These are phyloP conservation scores for Naganishia randhawae DNA, from an alignment of 768 basidiomycete genomes.

Conservation along the genomic window DNA sequence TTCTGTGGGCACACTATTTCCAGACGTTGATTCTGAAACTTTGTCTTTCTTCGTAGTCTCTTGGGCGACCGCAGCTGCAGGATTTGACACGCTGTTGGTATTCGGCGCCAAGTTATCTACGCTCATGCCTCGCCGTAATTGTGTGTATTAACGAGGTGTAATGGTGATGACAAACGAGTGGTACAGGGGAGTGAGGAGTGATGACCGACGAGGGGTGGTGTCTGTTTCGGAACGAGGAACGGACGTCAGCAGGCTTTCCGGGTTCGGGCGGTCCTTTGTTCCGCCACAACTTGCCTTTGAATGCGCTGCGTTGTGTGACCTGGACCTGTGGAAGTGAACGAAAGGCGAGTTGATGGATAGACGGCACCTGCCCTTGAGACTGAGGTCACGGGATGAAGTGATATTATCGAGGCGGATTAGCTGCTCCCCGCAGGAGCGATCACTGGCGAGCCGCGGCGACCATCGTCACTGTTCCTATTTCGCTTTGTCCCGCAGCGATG, in stretches of 20 bases:
- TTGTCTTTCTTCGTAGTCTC: slow-evolving; percentile 3
- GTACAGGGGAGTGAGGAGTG: background rate
- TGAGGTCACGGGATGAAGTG: no score
- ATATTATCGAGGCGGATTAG: background rate
- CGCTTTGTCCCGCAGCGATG: slow-evolving; percentile 13
- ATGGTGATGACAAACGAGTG: slow-evolving; percentile 2
- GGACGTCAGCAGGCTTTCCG: slow-evolving; percentile 10
- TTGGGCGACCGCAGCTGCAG: background rate
- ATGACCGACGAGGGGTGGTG: background rate
- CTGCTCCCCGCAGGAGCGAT: background rate
- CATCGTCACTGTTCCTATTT: background rate
- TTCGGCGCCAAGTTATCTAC: slow-evolving; percentile 20
- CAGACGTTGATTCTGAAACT: background rate
- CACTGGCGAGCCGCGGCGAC: background rate
- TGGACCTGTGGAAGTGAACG: background rate
- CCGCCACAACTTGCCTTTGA: slow-evolving; percentile 2
- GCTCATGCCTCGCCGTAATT: slow-evolving; percentile 15
- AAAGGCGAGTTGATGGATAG: background rate
- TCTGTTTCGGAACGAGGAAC: background rate
- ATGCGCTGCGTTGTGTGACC: background rate
- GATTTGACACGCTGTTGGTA: background rate
- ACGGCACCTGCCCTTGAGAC: background rate
- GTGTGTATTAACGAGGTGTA: background rate
- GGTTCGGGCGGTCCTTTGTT: slow-evolving; percentile 3
- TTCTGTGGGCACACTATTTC: background rate